These are phyloP conservation scores for Trametes sanguinea DNA, from an alignment of 768 basidiomycete species.

Conservation along the genomic window DNA sequence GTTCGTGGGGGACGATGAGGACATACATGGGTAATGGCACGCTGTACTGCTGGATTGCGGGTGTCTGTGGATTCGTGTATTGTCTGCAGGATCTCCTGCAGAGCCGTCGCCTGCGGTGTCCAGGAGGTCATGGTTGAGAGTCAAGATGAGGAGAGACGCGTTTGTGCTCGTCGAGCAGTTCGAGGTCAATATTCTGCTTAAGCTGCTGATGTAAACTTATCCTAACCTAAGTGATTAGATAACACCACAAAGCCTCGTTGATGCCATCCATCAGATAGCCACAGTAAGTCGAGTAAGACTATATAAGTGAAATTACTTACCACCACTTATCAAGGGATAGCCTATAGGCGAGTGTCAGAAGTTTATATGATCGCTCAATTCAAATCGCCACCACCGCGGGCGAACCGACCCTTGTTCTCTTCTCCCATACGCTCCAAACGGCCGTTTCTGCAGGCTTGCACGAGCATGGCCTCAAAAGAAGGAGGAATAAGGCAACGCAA, in stretches of 20 bases:
- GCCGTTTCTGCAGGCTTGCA: not conserved
- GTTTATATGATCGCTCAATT: too few relatives aligned
- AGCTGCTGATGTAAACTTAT: slow-evolving; percentile 17
- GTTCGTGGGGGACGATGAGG: slow-evolving; percentile 16
- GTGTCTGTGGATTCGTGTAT: slow-evolving; percentile 90
- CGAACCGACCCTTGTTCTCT: too few relatives aligned
- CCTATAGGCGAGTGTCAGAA: not conserved
- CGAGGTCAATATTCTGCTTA: slow-evolving; percentile 8
- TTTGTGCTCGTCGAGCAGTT: slow-evolving; percentile 16
- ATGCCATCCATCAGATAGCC: not conserved
- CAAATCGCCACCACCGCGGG: not conserved
- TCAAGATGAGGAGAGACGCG: slow-evolving; percentile 26
- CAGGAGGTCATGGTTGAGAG: slow-evolving; percentile 56
- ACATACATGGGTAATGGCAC: slow-evolving; percentile 78
- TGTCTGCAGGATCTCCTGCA: slow-evolving; percentile 90
- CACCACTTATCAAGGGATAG: not conserved
- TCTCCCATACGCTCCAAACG: too few relatives aligned
- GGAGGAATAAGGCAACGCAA: too few relatives aligned
- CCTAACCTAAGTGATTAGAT: slow-evolving; percentile 12
- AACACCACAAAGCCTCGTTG: not conserved
- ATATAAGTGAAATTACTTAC: not conserved
- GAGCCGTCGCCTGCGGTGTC: slow-evolving; percentile 81
- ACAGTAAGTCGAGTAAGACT: too few relatives aligned
- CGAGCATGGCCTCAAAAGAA: too few relatives aligned
- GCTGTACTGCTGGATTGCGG: slow-evolving; percentile 67